Percentiles rank a stretch among this genome's conserved stretches.
phyloP scores from a whole-genome alignment of 177 flowering plant genomes.

The Tripterygium wilfordii region DNA sequence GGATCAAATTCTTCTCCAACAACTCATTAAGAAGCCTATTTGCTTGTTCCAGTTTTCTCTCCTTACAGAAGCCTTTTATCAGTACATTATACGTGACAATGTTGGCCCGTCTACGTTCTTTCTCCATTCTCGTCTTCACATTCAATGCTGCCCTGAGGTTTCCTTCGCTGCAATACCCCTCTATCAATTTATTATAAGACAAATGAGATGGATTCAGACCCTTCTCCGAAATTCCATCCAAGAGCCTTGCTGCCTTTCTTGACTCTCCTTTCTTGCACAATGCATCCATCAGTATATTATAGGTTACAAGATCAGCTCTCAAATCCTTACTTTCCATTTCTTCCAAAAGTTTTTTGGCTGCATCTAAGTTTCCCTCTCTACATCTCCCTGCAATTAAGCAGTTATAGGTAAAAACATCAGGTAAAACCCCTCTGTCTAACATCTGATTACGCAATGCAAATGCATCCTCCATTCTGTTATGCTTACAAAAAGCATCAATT shows the following conservation, averaged over 20 bases:
- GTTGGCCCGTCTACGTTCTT: conserved; percentile 47
- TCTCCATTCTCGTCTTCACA: conserved; percentile 52
- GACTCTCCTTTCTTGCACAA: conserved; percentile 39
- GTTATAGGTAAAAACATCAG: conserved; percentile 51
- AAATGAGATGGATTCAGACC: conserved; percentile 50
- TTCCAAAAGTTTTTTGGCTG: conserved; percentile 22
- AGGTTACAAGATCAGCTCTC: conserved; percentile 41
- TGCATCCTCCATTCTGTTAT: conserved; percentile 40
- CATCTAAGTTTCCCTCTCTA: conserved; percentile 24
- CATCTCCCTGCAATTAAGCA: conserved; percentile 47
- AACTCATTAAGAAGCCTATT: conserved; percentile 63
- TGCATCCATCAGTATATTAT: conserved; percentile 36
- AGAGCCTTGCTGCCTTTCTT: conserved; percentile 34
- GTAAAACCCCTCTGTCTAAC: conserved; percentile 30
- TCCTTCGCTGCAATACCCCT: conserved; percentile 52
- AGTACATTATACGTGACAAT: conserved; percentile 56
- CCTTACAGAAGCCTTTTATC: conserved; percentile 44
- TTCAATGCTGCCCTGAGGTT: conserved; percentile 48
- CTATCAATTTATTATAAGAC: conserved; percentile 58
- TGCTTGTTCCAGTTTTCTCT: conserved; percentile 56
- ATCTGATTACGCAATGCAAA: conserved; percentile 27
- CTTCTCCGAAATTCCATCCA: conserved; percentile 39
- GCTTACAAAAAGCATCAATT: conserved; percentile 53
- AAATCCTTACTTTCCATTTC: conserved; percentile 37
- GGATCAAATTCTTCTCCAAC: conserved; percentile 67